Evolutionary conservation across 2,329 filamentous ascomycete species (phyloP), one percentile per base, ranked within the genome.

Genomic region (Lomentospora prolificans): DNA sequence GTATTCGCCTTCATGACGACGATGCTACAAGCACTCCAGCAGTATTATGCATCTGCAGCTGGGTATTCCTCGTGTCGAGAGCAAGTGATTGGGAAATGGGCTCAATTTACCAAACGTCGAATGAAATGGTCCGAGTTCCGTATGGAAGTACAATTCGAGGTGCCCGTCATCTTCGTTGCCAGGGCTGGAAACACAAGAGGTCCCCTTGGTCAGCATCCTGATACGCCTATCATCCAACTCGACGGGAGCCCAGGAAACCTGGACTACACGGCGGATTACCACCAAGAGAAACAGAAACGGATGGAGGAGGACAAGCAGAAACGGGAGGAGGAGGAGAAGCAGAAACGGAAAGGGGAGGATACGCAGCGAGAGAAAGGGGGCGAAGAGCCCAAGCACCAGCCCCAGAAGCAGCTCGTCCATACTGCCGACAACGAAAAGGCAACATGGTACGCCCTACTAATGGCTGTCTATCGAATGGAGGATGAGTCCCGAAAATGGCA

Each of bases 391-490:
- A 41, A 41, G 14, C 36, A 6, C 14, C 36, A 41, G 36, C 36
- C n/a, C n/a, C n/a, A n/a, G n/a, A n/a, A n/a, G 6, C 44, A 48
- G 44, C 44, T 66, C 53, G 69, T 81, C 0, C 77, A 79, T 58
- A 82, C 79, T 2, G 76, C 78, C 4, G 76, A 81, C 60, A 79
- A 80, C 55, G 79, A 81, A 61, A 66, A 72, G n/a, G 76, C 76
- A 3, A 79, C 78, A 1, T 81, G 79, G 79, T 69, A 77, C 3
- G 69, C 70, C 5, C 64, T 82, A 9, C 67, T 81, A n/a, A 72
- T 71, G 3, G 70, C 74, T 9, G 61, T 80, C 0, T 78, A 81
- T 55, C 63, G 64, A 14, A 77, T 80, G 71, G 79, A 81, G 61
- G 55, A 61, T 0, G 66, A 72, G 14, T 80, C 78, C 3, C 61